phyloP scores from a whole-genome alignment of 1,284 basidiomycete species.

The Ustilago curta region DNA sequence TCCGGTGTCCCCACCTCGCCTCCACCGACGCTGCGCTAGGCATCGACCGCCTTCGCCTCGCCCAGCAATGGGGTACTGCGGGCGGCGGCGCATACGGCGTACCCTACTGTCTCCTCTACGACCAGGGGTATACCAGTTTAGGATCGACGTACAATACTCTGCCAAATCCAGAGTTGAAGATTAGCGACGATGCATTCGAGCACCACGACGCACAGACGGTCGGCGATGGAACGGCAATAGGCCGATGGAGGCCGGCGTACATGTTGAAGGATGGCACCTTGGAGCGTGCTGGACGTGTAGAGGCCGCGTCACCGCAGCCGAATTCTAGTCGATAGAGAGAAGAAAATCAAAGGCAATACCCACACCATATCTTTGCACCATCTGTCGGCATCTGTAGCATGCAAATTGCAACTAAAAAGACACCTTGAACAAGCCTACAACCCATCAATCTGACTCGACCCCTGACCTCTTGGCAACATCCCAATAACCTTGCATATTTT shows the following conservation, averaged over 20 bases:
- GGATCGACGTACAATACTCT: slow-evolving; percentile 95
- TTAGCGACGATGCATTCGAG: slow-evolving; percentile 11
- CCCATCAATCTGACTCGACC: slow-evolving; percentile 12
- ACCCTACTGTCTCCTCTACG: slow-evolving; percentile 86
- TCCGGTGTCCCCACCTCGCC: slow-evolving; percentile 78
- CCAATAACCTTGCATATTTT: slow-evolving; percentile 88
- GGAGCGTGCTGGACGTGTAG: slow-evolving; percentile 75
- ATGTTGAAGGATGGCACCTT: slow-evolving; percentile 80
- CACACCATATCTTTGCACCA: no score
- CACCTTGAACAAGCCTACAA: no score
- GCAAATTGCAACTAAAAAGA: no score
- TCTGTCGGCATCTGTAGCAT: no score
- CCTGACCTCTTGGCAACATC: slow-evolving; percentile 80
- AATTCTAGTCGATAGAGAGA: neutral
- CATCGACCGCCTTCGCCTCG: neutral
- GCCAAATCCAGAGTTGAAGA: slow-evolving; percentile 83
- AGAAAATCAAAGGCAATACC: no score
- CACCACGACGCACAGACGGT: slow-evolving; percentile 9
- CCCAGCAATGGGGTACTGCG: slow-evolving; percentile 21
- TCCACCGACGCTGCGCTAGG: slow-evolving; percentile 58
- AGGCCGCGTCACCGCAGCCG: slow-evolving; percentile 17
- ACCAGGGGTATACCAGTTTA: slow-evolving; percentile 94
- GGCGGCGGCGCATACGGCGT: slow-evolving; percentile 53
- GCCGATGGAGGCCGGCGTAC: slow-evolving; percentile 78
- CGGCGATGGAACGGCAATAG: slow-evolving; percentile 40